These are phyloP conservation scores for Gypsophila paniculata DNA, from an alignment of 179 eudicot genomes.

Conservation along the genomic window DNA sequence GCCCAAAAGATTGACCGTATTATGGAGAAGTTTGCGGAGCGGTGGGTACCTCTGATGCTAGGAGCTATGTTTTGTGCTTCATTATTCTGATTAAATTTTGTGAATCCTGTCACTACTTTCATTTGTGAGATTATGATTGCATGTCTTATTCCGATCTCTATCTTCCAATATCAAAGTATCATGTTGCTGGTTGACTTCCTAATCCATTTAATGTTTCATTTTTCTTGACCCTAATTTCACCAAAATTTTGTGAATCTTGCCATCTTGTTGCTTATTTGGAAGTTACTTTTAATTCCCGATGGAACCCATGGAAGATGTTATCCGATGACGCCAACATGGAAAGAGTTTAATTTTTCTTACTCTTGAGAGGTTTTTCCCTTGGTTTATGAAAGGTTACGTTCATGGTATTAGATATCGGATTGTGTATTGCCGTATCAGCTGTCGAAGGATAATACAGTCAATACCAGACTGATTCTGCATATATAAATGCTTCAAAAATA, in stretches of 20 bases:
- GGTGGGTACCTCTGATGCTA: constrained; percentile 43
- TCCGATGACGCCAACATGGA: neutral
- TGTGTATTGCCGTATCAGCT: too few relatives aligned
- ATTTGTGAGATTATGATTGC: constrained; percentile 2
- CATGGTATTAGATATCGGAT: too few relatives aligned
- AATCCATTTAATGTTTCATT: neutral
- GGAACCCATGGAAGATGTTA: neutral
- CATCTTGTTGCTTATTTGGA: neutral
- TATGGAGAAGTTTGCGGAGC: constrained; percentile 97
- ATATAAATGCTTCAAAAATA: neutral
- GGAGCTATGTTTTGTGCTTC: neutral
- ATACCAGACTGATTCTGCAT: neutral
- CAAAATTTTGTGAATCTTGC: too few relatives aligned
- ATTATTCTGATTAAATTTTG: too few relatives aligned
- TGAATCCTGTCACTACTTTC: constrained; percentile 7
- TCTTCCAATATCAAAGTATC: neutral
- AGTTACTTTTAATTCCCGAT: neutral
- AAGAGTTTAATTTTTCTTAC: neutral
- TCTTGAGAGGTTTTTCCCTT: neutral
- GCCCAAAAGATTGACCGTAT: constrained; percentile 99
- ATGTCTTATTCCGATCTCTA: neutral
- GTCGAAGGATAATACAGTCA: neutral
- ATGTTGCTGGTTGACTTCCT: neutral
- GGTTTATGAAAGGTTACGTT: neutral
- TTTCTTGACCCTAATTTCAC: neutral